phyloP scores from a whole-genome alignment of 1,139 yeast genomes.

The Kurtzmaniella quercitrusa region DNA sequence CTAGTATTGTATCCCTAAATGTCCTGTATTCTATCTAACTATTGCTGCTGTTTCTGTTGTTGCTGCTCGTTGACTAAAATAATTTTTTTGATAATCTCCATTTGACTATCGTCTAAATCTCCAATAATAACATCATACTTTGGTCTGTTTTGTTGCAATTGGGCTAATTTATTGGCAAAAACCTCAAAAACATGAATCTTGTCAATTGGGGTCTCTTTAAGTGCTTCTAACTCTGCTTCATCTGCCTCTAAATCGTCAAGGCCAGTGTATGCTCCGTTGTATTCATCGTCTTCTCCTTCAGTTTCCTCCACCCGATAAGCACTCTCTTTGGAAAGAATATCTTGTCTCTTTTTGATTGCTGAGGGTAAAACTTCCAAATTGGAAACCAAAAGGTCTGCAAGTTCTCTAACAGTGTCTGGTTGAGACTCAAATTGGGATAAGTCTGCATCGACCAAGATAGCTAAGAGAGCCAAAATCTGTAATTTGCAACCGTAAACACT shows the following conservation, averaged over 20 bases:
- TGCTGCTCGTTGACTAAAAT: conserved; percentile 22
- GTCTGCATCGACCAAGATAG: conserved; percentile 28
- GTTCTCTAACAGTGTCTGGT: conserved; percentile 38
- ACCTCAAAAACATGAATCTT: conserved; percentile 42
- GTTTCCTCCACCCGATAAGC: conserved; percentile 28
- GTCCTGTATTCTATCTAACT: conserved; percentile 5
- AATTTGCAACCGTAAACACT: conserved; percentile 57
- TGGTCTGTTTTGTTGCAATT: conserved; percentile 26
- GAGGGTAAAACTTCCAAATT: conserved; percentile 43
- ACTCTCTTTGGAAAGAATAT: conserved; percentile 35
- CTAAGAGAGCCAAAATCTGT: conserved; percentile 41
- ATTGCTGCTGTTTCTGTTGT: conserved; percentile 11
- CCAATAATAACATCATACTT: conserved; percentile 38
- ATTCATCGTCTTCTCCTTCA: conserved; percentile 27
- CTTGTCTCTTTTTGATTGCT: conserved; percentile 44
- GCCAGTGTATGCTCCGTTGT: conserved; percentile 23
- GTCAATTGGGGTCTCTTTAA: conserved; percentile 51
- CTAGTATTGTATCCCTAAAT: background rate
- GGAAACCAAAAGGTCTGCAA: conserved; percentile 37
- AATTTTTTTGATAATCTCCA: conserved; percentile 28
- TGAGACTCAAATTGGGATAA: conserved; percentile 19
- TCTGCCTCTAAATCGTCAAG: conserved; percentile 44
- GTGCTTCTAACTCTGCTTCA: conserved; percentile 52
- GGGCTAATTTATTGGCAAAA: conserved; percentile 28
- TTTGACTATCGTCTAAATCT: conserved; percentile 31